A percentile compares a stretch with the other conserved stretches of the same genome.
Conservation (phyloP, 2,329 filamentous ascomycete genomes). For the Trichoderma sp. region DNA sequence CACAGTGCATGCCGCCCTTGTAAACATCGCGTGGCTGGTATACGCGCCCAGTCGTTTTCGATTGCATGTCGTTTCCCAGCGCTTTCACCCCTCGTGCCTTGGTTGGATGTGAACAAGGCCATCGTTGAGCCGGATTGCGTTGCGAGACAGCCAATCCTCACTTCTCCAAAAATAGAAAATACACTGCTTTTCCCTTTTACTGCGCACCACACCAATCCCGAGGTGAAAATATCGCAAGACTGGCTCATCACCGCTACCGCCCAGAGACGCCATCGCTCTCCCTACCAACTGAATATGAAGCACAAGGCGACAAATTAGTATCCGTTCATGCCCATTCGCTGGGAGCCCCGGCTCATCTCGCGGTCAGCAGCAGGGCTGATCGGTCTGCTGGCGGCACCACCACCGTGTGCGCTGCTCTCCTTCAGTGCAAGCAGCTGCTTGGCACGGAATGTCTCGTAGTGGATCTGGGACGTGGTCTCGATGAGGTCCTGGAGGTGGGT, state of each 20-base stretch:
- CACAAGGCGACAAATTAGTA: constrained; percentile 59
- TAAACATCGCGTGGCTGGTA: neutral
- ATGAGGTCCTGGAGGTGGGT: constrained; percentile 98
- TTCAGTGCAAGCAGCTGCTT: constrained; percentile 98
- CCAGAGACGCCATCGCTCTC: constrained; percentile 36
- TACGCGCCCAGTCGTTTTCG: neutral
- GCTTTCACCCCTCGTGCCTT: constrained; percentile 22
- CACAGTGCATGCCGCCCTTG: neutral
- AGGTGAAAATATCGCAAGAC: constrained; percentile 31
- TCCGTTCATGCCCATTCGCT: constrained; percentile 98
- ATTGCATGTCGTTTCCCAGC: neutral
- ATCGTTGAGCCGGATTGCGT: constrained; percentile 22
- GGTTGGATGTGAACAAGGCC: constrained; percentile 23
- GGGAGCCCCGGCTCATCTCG: constrained; percentile 93
- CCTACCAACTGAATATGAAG: constrained; percentile 32
- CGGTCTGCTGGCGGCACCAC: constrained; percentile 72
- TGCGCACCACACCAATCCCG: constrained; percentile 31
- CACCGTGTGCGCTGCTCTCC: constrained; percentile 87
- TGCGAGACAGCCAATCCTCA: constrained; percentile 20
- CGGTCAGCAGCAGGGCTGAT: constrained; percentile 94
- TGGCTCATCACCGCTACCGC: constrained; percentile 24
- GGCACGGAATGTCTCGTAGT: constrained; percentile 99
- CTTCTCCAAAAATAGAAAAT: constrained; percentile 25
- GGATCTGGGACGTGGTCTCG: constrained; percentile 98
- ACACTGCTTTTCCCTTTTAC: constrained; percentile 25